Base-by-base conservation (phyloP, 208 protist genomes). In the Leishmania mexicana region DNA sequence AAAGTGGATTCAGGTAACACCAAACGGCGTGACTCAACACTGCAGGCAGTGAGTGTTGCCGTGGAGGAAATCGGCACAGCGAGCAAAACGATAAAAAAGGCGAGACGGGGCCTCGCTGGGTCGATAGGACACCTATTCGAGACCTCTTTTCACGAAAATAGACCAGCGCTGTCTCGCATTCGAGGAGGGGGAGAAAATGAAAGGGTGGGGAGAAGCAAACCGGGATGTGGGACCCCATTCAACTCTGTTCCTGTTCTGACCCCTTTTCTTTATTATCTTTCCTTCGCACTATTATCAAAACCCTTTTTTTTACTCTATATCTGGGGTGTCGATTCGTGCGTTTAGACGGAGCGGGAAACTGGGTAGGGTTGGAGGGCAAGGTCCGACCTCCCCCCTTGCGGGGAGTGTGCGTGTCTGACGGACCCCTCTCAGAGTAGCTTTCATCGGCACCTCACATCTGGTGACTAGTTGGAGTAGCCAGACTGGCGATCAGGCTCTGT, bases 241-340 rank as follows among this genome's bases (percentile, higher is more conserved):
- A 24, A 53, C 11, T 28, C 7, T 1, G 67, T 42, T 57, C 24
- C 11, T 57, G 24, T 42, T 58, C 24, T 35, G 11, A 53, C 19
- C 19, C 38, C 31, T 49, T 75, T 7, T 74, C 72, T 71, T 45
- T 71, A 38, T 75, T 54, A 65, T 47, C 38, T 80, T 75, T 57
- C 47, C 38, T 74, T 58, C 57, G 3, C 11, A 31, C 1, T 62
- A 11, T n/a, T 53, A 15, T 38, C 49, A 35, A 47, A n/a, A 5
- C n/a, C 21, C 38, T 35, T 13, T 51, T n/a, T 35, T 49, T 13
- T 28, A 28, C 17, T 70, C 15, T 3, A 51, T 31, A 53, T 6
- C n/a, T 42, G 17, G 49, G 42, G 19, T 73, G 21, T 35, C 28
- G 42, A 15, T 73, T 7, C 17, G 68, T 51, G 21, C 42, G 42